These are phyloP conservation scores for Nicotiana undulata DNA, from an alignment of 257 asterid genomes.

Conservation along the genomic window DNA sequence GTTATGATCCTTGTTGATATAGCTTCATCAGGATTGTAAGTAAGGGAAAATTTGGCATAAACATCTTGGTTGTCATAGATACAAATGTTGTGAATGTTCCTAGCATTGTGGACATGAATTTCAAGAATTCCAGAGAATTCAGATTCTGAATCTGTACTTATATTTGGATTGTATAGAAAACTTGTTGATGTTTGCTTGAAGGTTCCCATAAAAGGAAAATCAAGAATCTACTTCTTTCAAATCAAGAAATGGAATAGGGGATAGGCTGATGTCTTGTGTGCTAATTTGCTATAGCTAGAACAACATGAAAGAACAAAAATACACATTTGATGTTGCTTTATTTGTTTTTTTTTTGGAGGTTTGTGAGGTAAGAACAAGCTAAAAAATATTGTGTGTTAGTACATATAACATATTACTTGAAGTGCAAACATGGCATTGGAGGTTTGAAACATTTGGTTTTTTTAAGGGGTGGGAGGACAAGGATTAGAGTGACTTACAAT, in stretches of 20 bases:
- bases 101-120: conserved; percentile 57
- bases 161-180: neutral
- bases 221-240: neutral
- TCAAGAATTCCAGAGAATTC: conserved; percentile 34
- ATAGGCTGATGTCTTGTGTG: neutral
- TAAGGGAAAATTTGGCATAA: conserved; percentile 63
- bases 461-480: neutral
- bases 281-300: neutral
- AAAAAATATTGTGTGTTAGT: neutral
- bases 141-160: conserved; percentile 2
- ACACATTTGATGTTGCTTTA: neutral
- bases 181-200: conserved; percentile 5
- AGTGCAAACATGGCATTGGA: neutral
- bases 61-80: conserved; percentile 69
- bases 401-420: neutral
- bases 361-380: neutral
- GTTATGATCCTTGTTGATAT: conserved; percentile 36
- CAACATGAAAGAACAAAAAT: neutral
- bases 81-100: conserved; percentile 69
- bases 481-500: neutral
- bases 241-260: neutral
- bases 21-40: conserved; percentile 49
- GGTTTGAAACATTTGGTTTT: neutral
- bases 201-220: neutral
- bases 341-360: neutral